phyloP scores from a whole-genome alignment of 2,329 filamentous ascomycete species.

The Parastagonospora nodorum region DNA sequence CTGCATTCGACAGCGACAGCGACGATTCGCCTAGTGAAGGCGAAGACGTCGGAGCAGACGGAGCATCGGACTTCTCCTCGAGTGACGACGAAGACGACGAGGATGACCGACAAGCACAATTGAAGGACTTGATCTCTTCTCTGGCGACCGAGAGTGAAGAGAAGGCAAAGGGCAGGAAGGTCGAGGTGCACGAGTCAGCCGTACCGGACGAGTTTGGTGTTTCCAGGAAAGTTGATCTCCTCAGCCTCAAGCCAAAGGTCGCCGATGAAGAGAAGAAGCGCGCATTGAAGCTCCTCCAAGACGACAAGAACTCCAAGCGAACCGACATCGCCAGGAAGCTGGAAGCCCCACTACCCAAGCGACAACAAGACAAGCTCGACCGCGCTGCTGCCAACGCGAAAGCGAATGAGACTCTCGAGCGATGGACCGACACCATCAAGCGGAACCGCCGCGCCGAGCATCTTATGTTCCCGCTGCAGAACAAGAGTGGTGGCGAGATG shows the following conservation, averaged over 20 bases:
- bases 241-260: slow-evolving; percentile 74
- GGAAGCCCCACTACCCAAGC: slow-evolving; percentile 78
- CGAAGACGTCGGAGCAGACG: slow-evolving; percentile 50
- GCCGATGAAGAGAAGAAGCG: slow-evolving; percentile 78
- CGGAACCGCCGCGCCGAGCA: slow-evolving; percentile 91
- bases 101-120: slow-evolving; percentile 64
- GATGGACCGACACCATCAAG: slow-evolving; percentile 96
- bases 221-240: slow-evolving; percentile 72
- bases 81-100: slow-evolving; percentile 51
- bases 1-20: slow-evolving; percentile 57
- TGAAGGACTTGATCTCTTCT: slow-evolving; percentile 71
- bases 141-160: slow-evolving; percentile 56
- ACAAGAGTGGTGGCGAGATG: slow-evolving; percentile 67
- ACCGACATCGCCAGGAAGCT: slow-evolving; percentile 70
- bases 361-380: slow-evolving; percentile 84
- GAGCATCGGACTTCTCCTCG: slow-evolving; percentile 56
- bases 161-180: slow-evolving; percentile 37
- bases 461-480: slow-evolving; percentile 81
- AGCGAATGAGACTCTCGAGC: slow-evolving; percentile 85
- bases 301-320: slow-evolving; percentile 64
- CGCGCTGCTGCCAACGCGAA: slow-evolving; percentile 84
- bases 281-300: slow-evolving; percentile 74
- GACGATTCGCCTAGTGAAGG: slow-evolving; percentile 59
- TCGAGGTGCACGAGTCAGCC: slow-evolving; percentile 62
- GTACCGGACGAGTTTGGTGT: slow-evolving; percentile 65